Percentiles rank a stretch among this genome's conserved stretches.
These are phyloP conservation scores for Citrullus amarus DNA, from an alignment of 306 rosid genomes.

Conservation along the genomic window DNA sequence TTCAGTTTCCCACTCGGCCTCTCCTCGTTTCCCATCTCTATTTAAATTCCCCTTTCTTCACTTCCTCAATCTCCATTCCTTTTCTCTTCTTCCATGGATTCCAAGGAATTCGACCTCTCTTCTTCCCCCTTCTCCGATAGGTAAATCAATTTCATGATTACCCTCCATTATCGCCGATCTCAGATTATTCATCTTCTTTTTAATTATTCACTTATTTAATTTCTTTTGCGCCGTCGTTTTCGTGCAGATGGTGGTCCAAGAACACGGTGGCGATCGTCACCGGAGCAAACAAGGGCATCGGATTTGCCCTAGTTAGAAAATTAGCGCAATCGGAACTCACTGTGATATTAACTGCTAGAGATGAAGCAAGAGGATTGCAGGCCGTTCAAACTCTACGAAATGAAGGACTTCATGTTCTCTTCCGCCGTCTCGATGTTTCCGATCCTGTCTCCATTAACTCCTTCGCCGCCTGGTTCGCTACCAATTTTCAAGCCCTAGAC, in stretches of 20 bases:
- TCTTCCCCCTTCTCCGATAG: constrained; percentile 6
- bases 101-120: constrained; percentile 17
- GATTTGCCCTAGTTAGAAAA: constrained; percentile 56
- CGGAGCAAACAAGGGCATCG: constrained; percentile 82
- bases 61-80: background rate
- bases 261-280: constrained; percentile 77
- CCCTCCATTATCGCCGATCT: background rate
- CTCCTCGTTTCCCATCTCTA: background rate
- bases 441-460: constrained; percentile 45
- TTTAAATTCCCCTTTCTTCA: background rate
- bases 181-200: no score
- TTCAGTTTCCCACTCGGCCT: background rate
- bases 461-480: constrained; percentile 42
- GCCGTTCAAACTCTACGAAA: constrained; percentile 30
- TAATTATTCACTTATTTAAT: background rate
- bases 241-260: constrained; percentile 72
- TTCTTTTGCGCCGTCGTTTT: background rate
- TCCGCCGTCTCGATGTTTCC: constrained; percentile 47
- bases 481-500: constrained; percentile 44
- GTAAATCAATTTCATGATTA: background rate
- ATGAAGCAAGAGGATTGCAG: constrained; percentile 36
- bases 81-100: background rate
- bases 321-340: constrained; percentile 53
- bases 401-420: constrained; percentile 38
- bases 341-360: constrained; percentile 62